A percentile compares a stretch with the other conserved stretches of the same genome.
phyloP scores from a whole-genome alignment of 1,284 basidiomycete genomes.

The Megacollybia platyphylla region DNA sequence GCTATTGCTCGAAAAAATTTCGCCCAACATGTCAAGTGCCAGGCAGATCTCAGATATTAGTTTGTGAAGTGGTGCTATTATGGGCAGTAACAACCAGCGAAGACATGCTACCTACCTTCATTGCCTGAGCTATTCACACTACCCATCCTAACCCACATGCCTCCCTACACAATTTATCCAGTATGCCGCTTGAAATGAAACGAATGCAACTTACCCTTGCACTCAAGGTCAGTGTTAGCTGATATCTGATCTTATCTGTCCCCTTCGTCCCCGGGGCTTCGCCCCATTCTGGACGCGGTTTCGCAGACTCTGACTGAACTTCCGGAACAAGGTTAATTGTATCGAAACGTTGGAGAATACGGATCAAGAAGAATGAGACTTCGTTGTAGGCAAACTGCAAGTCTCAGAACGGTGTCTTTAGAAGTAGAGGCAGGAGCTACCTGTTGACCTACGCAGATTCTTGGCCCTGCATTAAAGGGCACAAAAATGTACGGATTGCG shows the following conservation, averaged over 20 bases:
- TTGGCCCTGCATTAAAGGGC: slow-evolving; percentile 46
- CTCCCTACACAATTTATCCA: slow-evolving; percentile 9
- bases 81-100: too few species aligned
- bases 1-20: too few species aligned
- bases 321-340: slow-evolving; percentile 27
- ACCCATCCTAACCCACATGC: slow-evolving; percentile 20
- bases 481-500: slow-evolving; percentile 49
- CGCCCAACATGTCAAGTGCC: too few species aligned
- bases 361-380: slow-evolving; percentile 24
- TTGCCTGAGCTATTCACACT: not conserved
- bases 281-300: slow-evolving; percentile 21
- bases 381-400: slow-evolving; percentile 27
- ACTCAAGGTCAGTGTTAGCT: slow-evolving; percentile 27
- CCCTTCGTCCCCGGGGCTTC: slow-evolving; percentile 17
- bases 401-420: not conserved
- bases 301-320: slow-evolving; percentile 20
- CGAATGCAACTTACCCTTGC: slow-evolving; percentile 16
- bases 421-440: slow-evolving; percentile 11
- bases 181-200: not conserved
- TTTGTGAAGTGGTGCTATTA: too few species aligned
- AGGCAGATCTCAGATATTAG: too few species aligned
- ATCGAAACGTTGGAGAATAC: slow-evolving; percentile 32
- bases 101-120: too few species aligned
- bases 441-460: slow-evolving; percentile 51
- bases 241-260: slow-evolving; percentile 23